Evolutionary conservation across 345 rosid species (phyloP), one percentile per base, ranked within the genome.

Genomic region (Aquilaria yunnanensis): DNA sequence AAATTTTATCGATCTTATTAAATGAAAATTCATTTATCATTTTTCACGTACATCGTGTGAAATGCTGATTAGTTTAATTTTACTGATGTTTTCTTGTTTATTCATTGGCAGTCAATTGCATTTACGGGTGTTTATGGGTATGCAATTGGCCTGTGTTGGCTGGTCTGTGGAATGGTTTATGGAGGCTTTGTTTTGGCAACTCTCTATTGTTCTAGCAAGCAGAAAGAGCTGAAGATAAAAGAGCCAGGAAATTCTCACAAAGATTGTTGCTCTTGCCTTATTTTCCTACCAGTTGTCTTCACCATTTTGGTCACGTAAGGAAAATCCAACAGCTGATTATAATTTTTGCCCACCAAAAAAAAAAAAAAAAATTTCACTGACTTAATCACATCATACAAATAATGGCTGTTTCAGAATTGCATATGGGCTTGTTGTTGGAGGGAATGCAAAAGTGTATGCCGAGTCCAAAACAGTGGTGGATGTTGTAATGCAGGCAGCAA

Each of bases 91-190:
- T 65, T 46, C 2, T 77, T 37, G 43, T 37, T 5, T 37, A 37
- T 37, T 37, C 8, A 37, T 37, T 37, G 43, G 79, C 90, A 87
- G 95, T 84, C 95, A 43, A 66, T 74, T 57, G 56, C 69, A 62
- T 87, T 76, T 56, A 84, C 90, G 47, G 95, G 95, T 30, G 60
- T 81, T 3, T 75, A 70, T 71, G 90, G 95, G 0, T 84, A 84
- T 59, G 68, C 71, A 48, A 64, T 79, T 62, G 95, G 77, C 1
- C 14, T 76, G 2, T 33, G 79, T 23, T 84, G 90, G 88, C 80
- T 87, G 51, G 30, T 87, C 32, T 47, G 63, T 67, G 95, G 88
- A 51, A 48, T 76, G 1, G 6, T 70, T 10, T 77, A 74, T 57
- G 86, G 84, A 58, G 43, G 14, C 29, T 74, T 62, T 67, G 63